Percentiles rank a stretch among this genome's conserved stretches.
These are phyloP conservation scores for Colletotrichum sp. DNA, from an alignment of 2,329 filamentous ascomycete species.

Conservation along the genomic window DNA sequence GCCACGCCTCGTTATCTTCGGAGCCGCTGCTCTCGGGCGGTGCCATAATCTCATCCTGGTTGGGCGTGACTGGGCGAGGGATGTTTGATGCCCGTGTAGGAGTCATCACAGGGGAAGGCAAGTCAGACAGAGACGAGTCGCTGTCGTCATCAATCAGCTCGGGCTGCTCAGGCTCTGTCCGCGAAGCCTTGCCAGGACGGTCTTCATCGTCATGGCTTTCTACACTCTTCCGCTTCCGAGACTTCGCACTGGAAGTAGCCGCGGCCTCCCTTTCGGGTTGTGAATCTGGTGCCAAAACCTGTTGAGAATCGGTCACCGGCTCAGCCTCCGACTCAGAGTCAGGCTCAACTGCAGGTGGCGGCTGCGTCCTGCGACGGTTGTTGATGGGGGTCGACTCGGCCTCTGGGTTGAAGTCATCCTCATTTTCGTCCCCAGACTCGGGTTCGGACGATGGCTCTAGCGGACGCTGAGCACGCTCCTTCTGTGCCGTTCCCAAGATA, in stretches of 20 bases:
- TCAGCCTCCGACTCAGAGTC: conserved; percentile 18
- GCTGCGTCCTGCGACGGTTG: conserved; percentile 50
- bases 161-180: conserved; percentile 27
- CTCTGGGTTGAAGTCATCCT: conserved; percentile 59
- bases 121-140: conserved; percentile 40
- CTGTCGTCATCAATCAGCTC: conserved; percentile 23
- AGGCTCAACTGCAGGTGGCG: conserved; percentile 24
- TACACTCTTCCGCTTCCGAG: conserved; percentile 63
- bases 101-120: conserved; percentile 38
- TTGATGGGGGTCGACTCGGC: conserved; percentile 70
- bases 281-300: conserved; percentile 25
- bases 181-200: conserved; percentile 40
- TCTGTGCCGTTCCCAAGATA: conserved; percentile 61
- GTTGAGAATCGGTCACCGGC: conserved; percentile 24
- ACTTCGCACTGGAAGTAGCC: conserved; percentile 35
- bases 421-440: conserved; percentile 30
- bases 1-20: conserved; percentile 52
- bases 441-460: conserved; percentile 22
- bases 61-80: conserved; percentile 46
- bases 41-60: conserved; percentile 56
- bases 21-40: conserved; percentile 61
- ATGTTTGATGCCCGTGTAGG: conserved; percentile 26
- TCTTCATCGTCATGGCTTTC: conserved; percentile 45
- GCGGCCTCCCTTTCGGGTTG: conserved; percentile 27
- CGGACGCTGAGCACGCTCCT: conserved; percentile 31